A percentile compares a stretch with the other conserved stretches of the same genome.
Evolutionary conservation across 805 yeast genomes (phyloP).

Genomic region (Saccharomyces kudriavzevii): DNA sequence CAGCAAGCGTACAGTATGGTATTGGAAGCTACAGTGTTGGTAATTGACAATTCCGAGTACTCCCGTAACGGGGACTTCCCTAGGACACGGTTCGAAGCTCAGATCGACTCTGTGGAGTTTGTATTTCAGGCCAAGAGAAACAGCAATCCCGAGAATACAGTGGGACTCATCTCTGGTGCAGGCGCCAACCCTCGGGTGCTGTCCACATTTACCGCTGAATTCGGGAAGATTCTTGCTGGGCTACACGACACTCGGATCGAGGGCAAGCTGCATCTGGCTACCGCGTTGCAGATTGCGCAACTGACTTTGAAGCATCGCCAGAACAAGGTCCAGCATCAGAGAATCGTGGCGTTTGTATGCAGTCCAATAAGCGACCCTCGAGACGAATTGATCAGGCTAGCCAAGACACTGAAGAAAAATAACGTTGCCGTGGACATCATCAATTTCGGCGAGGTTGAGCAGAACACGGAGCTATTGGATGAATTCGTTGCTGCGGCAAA

Average conservation of each 20-base stretch:
- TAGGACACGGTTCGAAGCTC: conserved; percentile 85
- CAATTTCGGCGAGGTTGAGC: conserved; percentile 82
- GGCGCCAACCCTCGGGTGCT: conserved; percentile 83
- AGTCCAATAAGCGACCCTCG: conserved; percentile 65
- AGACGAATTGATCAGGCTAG: conserved; percentile 70
- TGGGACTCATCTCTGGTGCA: conserved; percentile 82
- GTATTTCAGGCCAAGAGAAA: conserved; percentile 80
- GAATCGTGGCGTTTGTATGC: conserved; percentile 85
- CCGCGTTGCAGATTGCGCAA: conserved; percentile 88
- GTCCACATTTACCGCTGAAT: conserved; percentile 79
- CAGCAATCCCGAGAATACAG: conserved; percentile 88
- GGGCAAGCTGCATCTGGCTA: conserved; percentile 61
- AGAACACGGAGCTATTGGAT: conserved; percentile 70
- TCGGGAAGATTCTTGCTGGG: conserved; percentile 77
- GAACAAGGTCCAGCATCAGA: conserved; percentile 83
- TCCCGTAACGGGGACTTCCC: conserved; percentile 93
- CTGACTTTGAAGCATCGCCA: conserved; percentile 93
- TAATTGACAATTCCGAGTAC: conserved; percentile 91
- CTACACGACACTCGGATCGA: conserved; percentile 67
- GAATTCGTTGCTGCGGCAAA: conserved; percentile 68
- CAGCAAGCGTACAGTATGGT: conserved; percentile 48
- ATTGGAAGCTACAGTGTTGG: conserved; percentile 91
- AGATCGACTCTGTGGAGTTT: conserved; percentile 78
- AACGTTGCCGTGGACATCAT: conserved; percentile 82
- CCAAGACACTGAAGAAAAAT: conserved; percentile 89